Base-by-base conservation (phyloP, 176 grass and related monocot species). In the Puccinellia tenuiflora region DNA sequence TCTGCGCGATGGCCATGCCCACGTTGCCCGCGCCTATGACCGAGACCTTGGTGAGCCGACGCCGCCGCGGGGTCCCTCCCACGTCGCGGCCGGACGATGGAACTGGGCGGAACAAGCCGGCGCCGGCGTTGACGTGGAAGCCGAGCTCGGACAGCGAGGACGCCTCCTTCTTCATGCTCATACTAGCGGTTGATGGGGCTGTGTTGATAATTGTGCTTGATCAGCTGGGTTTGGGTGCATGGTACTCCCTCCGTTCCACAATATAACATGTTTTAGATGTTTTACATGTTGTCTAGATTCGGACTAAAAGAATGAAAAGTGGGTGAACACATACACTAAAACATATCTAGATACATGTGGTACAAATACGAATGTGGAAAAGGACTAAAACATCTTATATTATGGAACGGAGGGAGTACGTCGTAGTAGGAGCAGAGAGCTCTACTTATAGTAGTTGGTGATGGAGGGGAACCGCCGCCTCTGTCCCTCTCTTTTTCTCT, bases 1-100 rank as follows among this genome's bases (percentile, higher is more conserved):
- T 90, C 77, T 94, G 92, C 10, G 86, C 86, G 84, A 94, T 90
- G 8, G 92, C 92, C 92, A 94, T 94, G 51, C 91, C 91, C 17
- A 94, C 86, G 59, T 94, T 88, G 10, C 91, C 91, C 5, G 74
- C 80, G 37, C 92, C 92, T 26, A 94, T 62, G 3, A 94, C 73
- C 1, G 88, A 88, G 22, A 94, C 83, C 57, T 94, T 94, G 10
- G 46, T 90, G 21, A 65, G 79, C 13, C 85, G 83, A 9, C 5
- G 80, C 9, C 0, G 69, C 7, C 25, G 38, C 16, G 25, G 24
- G 22, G 22, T 60, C 54, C 5, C 10, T 21, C 5, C 47, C 10
- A 5, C 47, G 9, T 57, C 39, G 47, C 13, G 35, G 38, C 25
- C 52, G n/a, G 7, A 76, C 52, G 3, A 69, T 39, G 29, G 29